Evolutionary conservation across 2,329 filamentous ascomycete genomes (phyloP).

Genomic region (Ophidiomyces ophidiicola): DNA sequence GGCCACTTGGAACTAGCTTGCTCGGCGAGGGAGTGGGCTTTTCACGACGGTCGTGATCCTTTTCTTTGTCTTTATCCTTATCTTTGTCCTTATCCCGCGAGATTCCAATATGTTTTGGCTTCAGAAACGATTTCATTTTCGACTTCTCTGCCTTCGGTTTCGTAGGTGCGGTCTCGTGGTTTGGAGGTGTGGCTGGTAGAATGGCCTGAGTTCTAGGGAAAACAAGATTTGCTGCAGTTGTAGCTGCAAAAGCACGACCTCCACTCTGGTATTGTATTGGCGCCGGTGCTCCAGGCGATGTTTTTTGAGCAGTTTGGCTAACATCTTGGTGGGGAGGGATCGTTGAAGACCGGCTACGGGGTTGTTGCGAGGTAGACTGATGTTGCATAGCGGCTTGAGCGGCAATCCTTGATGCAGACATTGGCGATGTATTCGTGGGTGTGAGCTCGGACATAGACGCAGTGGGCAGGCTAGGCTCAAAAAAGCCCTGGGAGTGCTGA

Average conservation of each 20-base stretch:
- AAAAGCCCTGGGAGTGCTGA: constrained; percentile 54
- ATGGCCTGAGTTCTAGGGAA: constrained; percentile 41
- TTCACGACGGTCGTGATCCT: constrained; percentile 23
- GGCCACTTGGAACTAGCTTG: constrained; percentile 41
- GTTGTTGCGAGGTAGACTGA: constrained; percentile 27
- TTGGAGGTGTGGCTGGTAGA: background rate
- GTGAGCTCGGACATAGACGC: constrained; percentile 34
- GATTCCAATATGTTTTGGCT: constrained; percentile 52
- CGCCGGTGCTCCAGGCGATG: constrained; percentile 9
- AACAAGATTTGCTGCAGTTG: constrained; percentile 50
- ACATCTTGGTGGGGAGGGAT: constrained; percentile 33
- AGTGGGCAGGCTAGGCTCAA: constrained; percentile 52
- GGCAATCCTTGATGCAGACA: constrained; percentile 52
- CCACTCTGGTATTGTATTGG: constrained; percentile 39
- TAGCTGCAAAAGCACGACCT: constrained; percentile 43
- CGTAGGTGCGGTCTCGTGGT: constrained; percentile 12
- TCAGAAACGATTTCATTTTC: constrained; percentile 58
- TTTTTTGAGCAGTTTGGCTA: constrained; percentile 20
- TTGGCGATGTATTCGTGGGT: constrained; percentile 29
- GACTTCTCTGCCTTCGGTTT: constrained; percentile 49
- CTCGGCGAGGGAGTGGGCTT: constrained; percentile 48
- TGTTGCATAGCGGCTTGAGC: constrained; percentile 55
- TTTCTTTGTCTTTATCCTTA: constrained; percentile 17
- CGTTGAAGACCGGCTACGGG: constrained; percentile 45
- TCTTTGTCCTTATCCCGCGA: constrained; percentile 48